Evolutionary conservation across 2,329 filamentous ascomycete genomes (phyloP), one percentile per base, ranked within the genome.

Genomic region (Fusarium bulbicola): DNA sequence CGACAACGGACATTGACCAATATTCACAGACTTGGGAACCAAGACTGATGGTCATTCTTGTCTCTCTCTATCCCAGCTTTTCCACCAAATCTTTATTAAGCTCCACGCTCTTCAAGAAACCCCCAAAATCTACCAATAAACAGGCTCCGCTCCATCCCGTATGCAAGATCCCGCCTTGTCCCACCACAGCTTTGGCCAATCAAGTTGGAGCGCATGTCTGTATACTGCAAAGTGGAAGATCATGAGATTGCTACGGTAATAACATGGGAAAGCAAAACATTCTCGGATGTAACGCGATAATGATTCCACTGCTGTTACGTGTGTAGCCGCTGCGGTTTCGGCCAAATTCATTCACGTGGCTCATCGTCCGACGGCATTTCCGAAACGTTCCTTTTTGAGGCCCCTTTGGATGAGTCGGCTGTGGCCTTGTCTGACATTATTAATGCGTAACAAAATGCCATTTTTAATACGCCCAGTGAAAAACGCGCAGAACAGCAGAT

Each of bases 291-390:
- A 69, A 63, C 63, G 20, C 26, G 43, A 68, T 21, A 24, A 34
- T 58, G 54, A 49, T 58, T 58, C 54, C 54, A 49, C 24, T 34
- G 28, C 43, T 46, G 16, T 10, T 21, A 28, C 21, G 40, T 34
- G 39, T 40, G 57, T 47, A 42, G 39, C 20, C 42, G 21, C 28
- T 59, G 52, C 52, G 63, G 47, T 58, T 59, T 72, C 65, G 68
- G 68, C 61, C 63, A 40, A 53, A 14, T 21, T 30, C 26, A 42
- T 18, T 68, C 74, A 74, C 73, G 62, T 74, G 71, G 68, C 34
- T 50, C 63, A 59, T 74, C 59, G 61, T 46, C 50, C 62, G 59
- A 70, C 60, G 57, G 61, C 58, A 50, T 56, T 66, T 47, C 70
- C 59, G 56, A 50, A 45, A 11, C 30, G 34, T 59, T 62, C 11